Evolutionary conservation across 2,329 filamentous ascomycete genomes (phyloP).

Genomic region (Scopulariopsis brevicaulis): DNA sequence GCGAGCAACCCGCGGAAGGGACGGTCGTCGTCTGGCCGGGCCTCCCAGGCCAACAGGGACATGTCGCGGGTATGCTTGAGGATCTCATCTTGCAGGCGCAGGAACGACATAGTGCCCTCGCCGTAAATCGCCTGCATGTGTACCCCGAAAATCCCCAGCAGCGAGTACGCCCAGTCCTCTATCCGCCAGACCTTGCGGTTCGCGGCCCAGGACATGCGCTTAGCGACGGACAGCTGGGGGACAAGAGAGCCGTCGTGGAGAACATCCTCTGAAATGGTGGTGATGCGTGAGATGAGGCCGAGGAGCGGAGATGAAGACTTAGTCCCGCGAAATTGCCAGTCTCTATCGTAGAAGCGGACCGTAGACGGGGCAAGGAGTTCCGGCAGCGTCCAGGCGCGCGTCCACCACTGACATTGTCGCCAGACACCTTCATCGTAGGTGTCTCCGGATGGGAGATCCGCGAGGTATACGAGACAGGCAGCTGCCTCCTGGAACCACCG

Average conservation of each 20-base stretch:
- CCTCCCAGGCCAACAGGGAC: slow-evolving; percentile 17
- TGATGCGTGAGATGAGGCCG: slow-evolving; percentile 9
- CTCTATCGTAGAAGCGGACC: slow-evolving; percentile 15
- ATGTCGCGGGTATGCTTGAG: slow-evolving; percentile 20
- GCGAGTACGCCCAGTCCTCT: slow-evolving; percentile 17
- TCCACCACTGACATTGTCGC: slow-evolving; percentile 11
- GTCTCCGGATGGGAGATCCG: slow-evolving; percentile 9
- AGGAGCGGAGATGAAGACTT: slow-evolving; percentile 11
- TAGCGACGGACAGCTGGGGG: slow-evolving; percentile 5
- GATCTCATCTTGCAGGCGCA: slow-evolving; percentile 21
- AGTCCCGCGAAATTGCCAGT: slow-evolving; percentile 15
- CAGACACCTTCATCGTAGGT: neutral
- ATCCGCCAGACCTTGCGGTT: slow-evolving; percentile 12
- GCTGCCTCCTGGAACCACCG: slow-evolving; percentile 12
- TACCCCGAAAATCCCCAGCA: slow-evolving; percentile 16
- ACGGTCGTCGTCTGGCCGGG: neutral
- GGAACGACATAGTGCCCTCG: slow-evolving; percentile 17
- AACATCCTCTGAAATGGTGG: slow-evolving; percentile 11
- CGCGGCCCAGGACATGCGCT: slow-evolving; percentile 16
- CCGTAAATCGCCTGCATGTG: slow-evolving; percentile 18
- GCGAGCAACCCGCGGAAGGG: neutral
- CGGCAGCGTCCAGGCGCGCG: slow-evolving; percentile 16
- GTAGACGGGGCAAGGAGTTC: slow-evolving; percentile 17
- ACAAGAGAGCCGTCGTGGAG: slow-evolving; percentile 6
- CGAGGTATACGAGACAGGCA: slow-evolving; percentile 15